Percentiles rank a stretch among this genome's conserved stretches.
Conservation (phyloP, 345 rosid genomes). For the Litchi chinensis region DNA sequence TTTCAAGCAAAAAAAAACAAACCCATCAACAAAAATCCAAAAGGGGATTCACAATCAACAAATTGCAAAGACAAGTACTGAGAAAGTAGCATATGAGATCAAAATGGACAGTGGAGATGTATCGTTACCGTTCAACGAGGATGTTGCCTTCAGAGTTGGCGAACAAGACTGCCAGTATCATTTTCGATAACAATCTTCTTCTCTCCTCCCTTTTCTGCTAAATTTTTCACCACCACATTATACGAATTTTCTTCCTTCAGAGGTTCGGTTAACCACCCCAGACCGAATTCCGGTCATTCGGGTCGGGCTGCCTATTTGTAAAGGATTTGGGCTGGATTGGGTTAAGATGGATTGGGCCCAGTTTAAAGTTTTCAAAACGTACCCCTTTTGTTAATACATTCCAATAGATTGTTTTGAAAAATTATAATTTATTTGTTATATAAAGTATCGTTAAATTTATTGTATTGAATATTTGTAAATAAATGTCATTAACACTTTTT, state of each 20-base stretch:
- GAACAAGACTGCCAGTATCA: slow-evolving; percentile 72
- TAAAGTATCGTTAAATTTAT: too few relatives aligned
- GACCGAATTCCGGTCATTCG: not conserved
- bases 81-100: not conserved
- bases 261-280: not conserved
- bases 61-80: not conserved
- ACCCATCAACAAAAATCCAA: not conserved
- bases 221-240: not conserved
- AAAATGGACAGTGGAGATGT: slow-evolving; percentile 6
- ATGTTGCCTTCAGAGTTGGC: slow-evolving; percentile 74
- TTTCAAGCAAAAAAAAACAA: not conserved
- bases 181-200: slow-evolving; percentile 10
- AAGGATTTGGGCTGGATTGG: too few relatives aligned
- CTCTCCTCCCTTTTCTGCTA: not conserved
- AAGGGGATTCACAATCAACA: not conserved
- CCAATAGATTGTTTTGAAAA: too few relatives aligned
- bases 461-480: too few relatives aligned
- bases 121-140: slow-evolving; percentile 61
- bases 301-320: not conserved
- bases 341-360: too few relatives aligned
- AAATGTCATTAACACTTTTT: too few relatives aligned
- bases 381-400: too few relatives aligned
- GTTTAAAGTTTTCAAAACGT: too few relatives aligned
- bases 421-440: too few relatives aligned
- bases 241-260: not conserved